Base-by-base conservation (phyloP, 225 moss, liverwort and hornwort species). In the Pseudoscleropodium purum region DNA sequence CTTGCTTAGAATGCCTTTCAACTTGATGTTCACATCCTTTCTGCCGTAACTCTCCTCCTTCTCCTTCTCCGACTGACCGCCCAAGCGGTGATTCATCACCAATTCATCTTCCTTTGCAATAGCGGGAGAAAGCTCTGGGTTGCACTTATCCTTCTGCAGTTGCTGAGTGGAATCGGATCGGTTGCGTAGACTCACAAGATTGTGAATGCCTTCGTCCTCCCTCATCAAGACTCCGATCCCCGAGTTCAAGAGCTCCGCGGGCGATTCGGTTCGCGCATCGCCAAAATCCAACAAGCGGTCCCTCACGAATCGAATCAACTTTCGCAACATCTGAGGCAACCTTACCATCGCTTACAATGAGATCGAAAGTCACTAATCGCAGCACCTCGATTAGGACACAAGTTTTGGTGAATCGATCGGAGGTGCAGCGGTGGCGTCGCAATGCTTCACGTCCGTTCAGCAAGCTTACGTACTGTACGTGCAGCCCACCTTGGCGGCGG, bases 1-100 rank as follows among this genome's bases (percentile, higher is more conserved):
- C 78, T 98, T 97, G 87, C 95, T 97, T 90, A 97, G 79, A 7
- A 98, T 94, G 54, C 96, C 95, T 91, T 95, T 95, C 79, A 98
- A 94, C 10, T 91, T 91, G 60, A 91, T 93, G 81, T 89, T 89
- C 57, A 95, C 27, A 36, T 52, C 83, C 37, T 67, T 17, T 36
- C 49, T 49, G 11, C 83, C 5, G 36, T 2, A 7, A 25, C 12
- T 24, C 37, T 67, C 66, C 33, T 43, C 91, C 93, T 95, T 94
- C 60, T 98, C 96, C 93, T 94, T 95, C 57, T 57, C 57, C 37
- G 95, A 90, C 89, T 97, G 97, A 5, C 75, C 96, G 12, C 80
- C 60, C 39, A 60, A 59, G 60, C 18, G 18, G 29, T 60, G 60
- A 60, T 29, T 39, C 60, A 91, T 93, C 95, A 95, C 95, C 11